Evolutionary conservation across 2,329 filamentous ascomycete genomes (phyloP).

Genomic region (Stemphylium lycopersici): DNA sequence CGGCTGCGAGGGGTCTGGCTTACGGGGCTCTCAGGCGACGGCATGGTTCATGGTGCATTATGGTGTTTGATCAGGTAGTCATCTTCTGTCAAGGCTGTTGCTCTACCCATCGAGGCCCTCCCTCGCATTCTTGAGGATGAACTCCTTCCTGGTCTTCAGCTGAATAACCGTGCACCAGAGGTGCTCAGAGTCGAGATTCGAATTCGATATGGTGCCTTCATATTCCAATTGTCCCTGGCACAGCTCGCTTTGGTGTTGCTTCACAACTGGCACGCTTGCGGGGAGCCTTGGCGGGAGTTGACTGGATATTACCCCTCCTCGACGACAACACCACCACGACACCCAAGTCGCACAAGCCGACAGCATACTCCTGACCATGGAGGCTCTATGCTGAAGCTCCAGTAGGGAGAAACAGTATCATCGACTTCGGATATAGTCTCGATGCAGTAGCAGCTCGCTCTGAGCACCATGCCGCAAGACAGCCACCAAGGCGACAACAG

Average conservation of each 20-base stretch:
- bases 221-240: neutral
- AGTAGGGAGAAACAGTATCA: neutral
- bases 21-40: neutral
- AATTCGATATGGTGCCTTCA: neutral
- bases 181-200: neutral
- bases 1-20: neutral
- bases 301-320: neutral
- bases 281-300: constrained; percentile 5
- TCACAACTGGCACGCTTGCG: neutral
- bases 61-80: neutral
- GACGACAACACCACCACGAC: constrained; percentile 7
- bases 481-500: neutral
- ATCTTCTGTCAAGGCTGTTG: neutral
- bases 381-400: neutral
- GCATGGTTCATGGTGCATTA: neutral
- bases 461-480: neutral
- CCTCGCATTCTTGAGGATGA: neutral
- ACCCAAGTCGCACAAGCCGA: neutral
- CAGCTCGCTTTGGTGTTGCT: constrained; percentile 4
- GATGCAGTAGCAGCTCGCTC: neutral
- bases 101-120: neutral
- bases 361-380: neutral
- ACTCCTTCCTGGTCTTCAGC: neutral
- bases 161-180: neutral
- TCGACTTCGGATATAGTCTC: neutral